These are phyloP conservation scores for Delonix regia DNA, from an alignment of 306 rosid species.

Conservation along the genomic window DNA sequence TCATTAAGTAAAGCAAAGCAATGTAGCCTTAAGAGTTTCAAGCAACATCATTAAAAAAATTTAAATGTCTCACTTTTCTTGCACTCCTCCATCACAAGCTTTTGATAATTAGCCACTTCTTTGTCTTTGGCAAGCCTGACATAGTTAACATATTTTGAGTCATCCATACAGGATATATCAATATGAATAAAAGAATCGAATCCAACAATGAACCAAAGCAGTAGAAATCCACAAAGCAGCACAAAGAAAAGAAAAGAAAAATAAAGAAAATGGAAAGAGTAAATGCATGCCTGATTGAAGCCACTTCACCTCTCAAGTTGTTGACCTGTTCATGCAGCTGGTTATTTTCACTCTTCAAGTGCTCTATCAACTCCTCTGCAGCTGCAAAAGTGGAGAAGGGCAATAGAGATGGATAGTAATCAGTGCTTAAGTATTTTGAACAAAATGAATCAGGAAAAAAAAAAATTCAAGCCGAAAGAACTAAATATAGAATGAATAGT, in stretches of 20 bases:
- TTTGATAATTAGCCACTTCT: conserved; percentile 58
- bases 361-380: conserved; percentile 74
- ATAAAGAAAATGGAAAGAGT: conserved; percentile 1
- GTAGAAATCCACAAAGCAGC: not conserved
- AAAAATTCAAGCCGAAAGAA: not conserved
- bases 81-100: conserved; percentile 54
- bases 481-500: not conserved
- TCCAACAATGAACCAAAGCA: not conserved
- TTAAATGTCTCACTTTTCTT: conserved; percentile 62
- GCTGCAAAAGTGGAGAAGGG: conserved; percentile 51
- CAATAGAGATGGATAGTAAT: not conserved
- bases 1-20: not conserved
- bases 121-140: conserved; percentile 64
- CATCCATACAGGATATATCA: not conserved
- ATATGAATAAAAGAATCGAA: conserved; percentile 12
- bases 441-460: not conserved
- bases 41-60: conserved; percentile 8
- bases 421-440: conserved; percentile 7
- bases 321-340: conserved; percentile 53
- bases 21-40: not conserved
- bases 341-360: conserved; percentile 66
- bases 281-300: conserved; percentile 62
- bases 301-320: conserved; percentile 70
- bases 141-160: conserved; percentile 32
- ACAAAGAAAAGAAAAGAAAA: not conserved